Evolutionary conservation across 2,329 filamentous ascomycete species (phyloP), one percentile per base, ranked within the genome.

Genomic region (Trichoderma brevicompactum): DNA sequence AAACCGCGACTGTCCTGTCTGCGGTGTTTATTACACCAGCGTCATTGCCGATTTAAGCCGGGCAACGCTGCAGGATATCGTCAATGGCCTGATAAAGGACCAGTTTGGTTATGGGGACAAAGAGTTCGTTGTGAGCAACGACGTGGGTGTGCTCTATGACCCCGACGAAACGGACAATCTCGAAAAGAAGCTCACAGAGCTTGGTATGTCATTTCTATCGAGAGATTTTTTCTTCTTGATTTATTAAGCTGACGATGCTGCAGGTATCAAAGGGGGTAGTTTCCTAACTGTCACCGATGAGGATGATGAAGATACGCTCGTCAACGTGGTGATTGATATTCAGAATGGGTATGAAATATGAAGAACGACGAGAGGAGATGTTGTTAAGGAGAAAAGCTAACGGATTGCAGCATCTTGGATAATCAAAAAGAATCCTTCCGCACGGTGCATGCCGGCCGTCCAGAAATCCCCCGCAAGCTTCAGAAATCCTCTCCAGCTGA

Each of bases 261-360:
- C 67, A 88, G 86, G 89, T 10, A 86, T 97, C 71, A 85, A 85
- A 65, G 81, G 85, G 28, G 91, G 91, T 69, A 89, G 85, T 60
- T 94, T 96, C 75, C 78, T 98, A 68, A 96, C 92, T 0, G 81
- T 98, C 60, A 88, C 90, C n/a, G 95, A 96, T 65, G 90, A 92
- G 53, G 90, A 94, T 61, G 89, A 92, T 48, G 83, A 89, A 0
- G 82, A 87, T 54, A 84, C 90, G 0, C 89, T 91, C 67, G 89
- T 97, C 64, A 94, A 97, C 69, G 83, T 98, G 2, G 84, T 94
- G 59, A 81, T 97, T 13, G 85, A 87, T 68, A 82, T 92, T 61
- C 83, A 88, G 70, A 83, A 88, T 75, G 80, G 83, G 85, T 89
- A 81, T 62, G 84, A 78, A 55, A 32, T 36, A 32, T 50, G 34